Conservation (phyloP, 169 alveolate species). For the Pseudocohnilembus persalinus region DNA sequence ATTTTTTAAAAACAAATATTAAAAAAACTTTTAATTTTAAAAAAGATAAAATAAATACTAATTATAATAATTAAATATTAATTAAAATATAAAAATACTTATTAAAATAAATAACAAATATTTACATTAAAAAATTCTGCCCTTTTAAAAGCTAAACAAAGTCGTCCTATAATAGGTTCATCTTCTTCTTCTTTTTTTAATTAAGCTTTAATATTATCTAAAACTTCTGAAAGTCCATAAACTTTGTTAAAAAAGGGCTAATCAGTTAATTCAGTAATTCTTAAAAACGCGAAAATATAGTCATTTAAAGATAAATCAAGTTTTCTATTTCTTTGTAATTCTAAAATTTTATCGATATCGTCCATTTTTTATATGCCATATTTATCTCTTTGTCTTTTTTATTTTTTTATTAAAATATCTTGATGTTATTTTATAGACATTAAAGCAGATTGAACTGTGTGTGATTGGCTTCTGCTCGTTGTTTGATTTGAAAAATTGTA, state of each 20-base stretch:
- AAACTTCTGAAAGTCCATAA: not conserved
- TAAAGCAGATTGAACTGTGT: not conserved
- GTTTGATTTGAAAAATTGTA: not conserved
- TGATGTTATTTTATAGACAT: not conserved
- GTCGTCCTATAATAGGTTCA: not conserved
- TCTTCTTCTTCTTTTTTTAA: not conserved
- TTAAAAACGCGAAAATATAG: not conserved
- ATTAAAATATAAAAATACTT: too few relatives aligned
- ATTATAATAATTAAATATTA: too few relatives aligned
- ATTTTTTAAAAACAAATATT: too few relatives aligned
- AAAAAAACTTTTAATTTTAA: too few relatives aligned
- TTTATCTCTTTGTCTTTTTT: not conserved
- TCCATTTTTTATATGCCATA: not conserved
- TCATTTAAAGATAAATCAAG: not conserved
- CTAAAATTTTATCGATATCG: not conserved
- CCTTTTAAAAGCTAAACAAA: not conserved
- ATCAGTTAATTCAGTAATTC: not conserved
- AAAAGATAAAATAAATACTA: too few relatives aligned
- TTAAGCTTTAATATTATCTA: not conserved
- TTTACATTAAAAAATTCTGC: not conserved
- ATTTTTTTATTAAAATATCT: not conserved
- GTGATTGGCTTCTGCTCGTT: not conserved
- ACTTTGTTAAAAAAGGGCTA: not conserved
- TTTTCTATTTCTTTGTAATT: not conserved
- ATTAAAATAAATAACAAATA: too few relatives aligned